These are phyloP conservation scores for Boletus pseudo-olivaceus DNA, from an alignment of 768 basidiomycete genomes.

Conservation along the genomic window DNA sequence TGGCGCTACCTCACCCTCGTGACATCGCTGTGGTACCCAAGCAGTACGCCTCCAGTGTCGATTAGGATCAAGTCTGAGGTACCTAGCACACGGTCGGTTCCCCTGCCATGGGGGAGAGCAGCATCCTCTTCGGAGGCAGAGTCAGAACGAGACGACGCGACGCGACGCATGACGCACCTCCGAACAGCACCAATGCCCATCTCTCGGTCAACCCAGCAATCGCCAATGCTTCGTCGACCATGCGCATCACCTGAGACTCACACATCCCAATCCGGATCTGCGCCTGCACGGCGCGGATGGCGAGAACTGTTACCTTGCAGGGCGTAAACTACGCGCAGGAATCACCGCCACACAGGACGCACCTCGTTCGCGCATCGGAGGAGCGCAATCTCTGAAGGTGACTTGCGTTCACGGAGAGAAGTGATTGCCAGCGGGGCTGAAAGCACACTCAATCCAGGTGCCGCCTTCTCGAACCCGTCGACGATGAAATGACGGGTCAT, in stretches of 20 bases:
- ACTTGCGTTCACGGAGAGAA: conserved; percentile 73
- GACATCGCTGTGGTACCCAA: conserved; percentile 77
- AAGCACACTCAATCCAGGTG: conserved; percentile 36
- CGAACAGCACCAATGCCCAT: conserved; percentile 71
- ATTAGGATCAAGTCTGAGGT: conserved; percentile 67
- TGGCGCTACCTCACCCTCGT: conserved; percentile 53
- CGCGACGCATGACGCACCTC: conserved; percentile 46
- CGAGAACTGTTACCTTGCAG: conserved; percentile 70
- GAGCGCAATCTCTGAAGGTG: conserved; percentile 61
- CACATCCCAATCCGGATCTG: conserved; percentile 67
- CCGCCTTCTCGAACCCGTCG: conserved; percentile 54
- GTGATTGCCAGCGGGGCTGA: conserved; percentile 53
- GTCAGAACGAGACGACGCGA: not conserved
- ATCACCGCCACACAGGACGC: not conserved
- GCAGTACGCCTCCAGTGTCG: conserved; percentile 66
- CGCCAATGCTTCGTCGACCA: conserved; percentile 54
- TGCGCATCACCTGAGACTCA: conserved; percentile 63
- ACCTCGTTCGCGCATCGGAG: conserved; percentile 82
- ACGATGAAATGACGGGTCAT: conserved; percentile 59
- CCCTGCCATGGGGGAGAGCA: conserved; percentile 79
- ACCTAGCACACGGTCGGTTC: conserved; percentile 59
- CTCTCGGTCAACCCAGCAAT: conserved; percentile 56
- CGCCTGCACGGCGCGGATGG: conserved; percentile 62
- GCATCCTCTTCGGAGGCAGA: conserved; percentile 60
- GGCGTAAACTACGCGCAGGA: not conserved